These are phyloP conservation scores for Saccharum spontaneum DNA, from an alignment of 176 grass and related monocot species.

Conservation along the genomic window DNA sequence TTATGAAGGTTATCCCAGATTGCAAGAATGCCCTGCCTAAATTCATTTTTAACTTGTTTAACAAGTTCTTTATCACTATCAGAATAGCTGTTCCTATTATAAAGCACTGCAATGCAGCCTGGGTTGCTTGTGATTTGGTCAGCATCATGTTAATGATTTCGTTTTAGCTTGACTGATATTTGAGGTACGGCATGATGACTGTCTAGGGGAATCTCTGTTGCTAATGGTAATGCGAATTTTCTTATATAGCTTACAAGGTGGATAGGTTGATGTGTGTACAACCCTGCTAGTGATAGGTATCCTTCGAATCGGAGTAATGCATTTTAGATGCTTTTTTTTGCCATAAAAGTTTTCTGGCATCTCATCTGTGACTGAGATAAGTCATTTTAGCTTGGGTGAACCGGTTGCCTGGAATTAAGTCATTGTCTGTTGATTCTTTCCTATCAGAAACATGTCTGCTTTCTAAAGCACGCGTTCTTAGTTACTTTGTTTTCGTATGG, in stretches of 20 bases:
- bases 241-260: not conserved
- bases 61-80: not conserved
- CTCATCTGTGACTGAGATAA: not conserved
- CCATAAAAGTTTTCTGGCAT: not conserved
- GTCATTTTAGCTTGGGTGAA: not conserved
- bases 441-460: too few relatives aligned
- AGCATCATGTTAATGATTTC: too few relatives aligned
- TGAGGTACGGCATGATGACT: not conserved
- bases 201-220: not conserved
- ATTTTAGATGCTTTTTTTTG: not conserved
- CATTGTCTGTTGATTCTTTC: not conserved
- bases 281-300: not conserved
- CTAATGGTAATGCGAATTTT: not conserved
- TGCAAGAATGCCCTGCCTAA: not conserved
- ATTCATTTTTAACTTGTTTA: not conserved
- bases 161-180: not conserved
- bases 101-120: too few relatives aligned
- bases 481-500: too few relatives aligned
- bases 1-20: conserved; percentile 20
- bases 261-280: too few relatives aligned
- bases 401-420: too few relatives aligned
- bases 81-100: too few relatives aligned
- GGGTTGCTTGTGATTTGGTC: too few relatives aligned
- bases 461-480: too few relatives aligned
- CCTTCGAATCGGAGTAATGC: not conserved